Evolutionary conservation across 768 basidiomycete genomes (phyloP).

Genomic region (Boletus rubropictus): DNA sequence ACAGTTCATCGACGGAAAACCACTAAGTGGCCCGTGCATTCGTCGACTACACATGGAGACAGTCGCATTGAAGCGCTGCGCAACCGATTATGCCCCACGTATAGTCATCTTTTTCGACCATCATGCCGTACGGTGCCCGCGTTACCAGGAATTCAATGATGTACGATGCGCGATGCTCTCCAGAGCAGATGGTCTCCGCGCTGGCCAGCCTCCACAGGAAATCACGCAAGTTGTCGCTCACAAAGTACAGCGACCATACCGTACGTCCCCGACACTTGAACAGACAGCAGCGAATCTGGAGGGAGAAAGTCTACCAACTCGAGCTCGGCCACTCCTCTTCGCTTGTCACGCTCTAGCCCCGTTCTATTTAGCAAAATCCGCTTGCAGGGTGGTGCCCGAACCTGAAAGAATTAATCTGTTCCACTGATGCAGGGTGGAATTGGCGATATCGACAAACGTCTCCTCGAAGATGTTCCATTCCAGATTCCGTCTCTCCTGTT

Average conservation of each 20-base stretch:
- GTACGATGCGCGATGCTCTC: constrained; percentile 45
- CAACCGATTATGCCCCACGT: constrained; percentile 55
- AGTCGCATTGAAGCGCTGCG: constrained; percentile 53
- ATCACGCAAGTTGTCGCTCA: constrained; percentile 60
- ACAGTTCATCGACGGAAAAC: constrained; percentile 36
- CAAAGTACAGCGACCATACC: constrained; percentile 66
- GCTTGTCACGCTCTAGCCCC: constrained; percentile 45
- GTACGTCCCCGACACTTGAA: constrained; percentile 48
- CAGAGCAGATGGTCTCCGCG: constrained; percentile 52
- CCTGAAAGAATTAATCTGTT: constrained; percentile 63
- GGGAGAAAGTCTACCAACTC: constrained; percentile 53
- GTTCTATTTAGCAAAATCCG: constrained; percentile 36
- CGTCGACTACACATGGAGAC: constrained; percentile 70
- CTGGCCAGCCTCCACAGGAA: constrained; percentile 49
- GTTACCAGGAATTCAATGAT: constrained; percentile 40
- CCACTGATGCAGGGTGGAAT: constrained; percentile 76
- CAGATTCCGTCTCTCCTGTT: constrained; percentile 58
- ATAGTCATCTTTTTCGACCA: constrained; percentile 60
- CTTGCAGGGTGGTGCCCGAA: constrained; percentile 69
- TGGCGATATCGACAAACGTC: constrained; percentile 69
- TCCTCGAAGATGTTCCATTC: constrained; percentile 48
- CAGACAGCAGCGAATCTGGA: constrained; percentile 52
- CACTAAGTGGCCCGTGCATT: constrained; percentile 45
- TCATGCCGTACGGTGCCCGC: constrained; percentile 54
- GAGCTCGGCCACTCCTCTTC: constrained; percentile 71